These are phyloP conservation scores for Ogataea hybrid DNA, from an alignment of 1,139 yeast species.

Conservation along the genomic window DNA sequence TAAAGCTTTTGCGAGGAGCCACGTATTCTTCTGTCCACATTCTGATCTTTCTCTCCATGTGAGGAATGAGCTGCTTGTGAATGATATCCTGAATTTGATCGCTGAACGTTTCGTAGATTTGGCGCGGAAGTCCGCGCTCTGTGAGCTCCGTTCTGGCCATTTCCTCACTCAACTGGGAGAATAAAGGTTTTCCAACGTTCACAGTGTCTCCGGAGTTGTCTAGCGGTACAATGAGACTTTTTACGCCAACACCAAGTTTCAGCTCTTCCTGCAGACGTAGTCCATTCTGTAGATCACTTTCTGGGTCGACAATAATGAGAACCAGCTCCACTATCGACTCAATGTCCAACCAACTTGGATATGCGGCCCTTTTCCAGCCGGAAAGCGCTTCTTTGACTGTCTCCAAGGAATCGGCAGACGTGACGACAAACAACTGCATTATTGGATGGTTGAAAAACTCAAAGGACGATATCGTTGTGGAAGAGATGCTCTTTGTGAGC, in stretches of 20 bases:
- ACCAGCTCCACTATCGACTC: conserved; percentile 52
- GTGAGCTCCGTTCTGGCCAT: conserved; percentile 29
- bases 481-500: conserved; percentile 59
- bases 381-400: conserved; percentile 35
- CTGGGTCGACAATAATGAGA: conserved; percentile 40
- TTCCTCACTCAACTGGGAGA: conserved; percentile 53
- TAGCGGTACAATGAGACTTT: conserved; percentile 24
- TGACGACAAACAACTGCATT: conserved; percentile 68
- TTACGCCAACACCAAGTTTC: conserved; percentile 20
- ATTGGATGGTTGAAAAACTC: conserved; percentile 92
- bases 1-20: conserved; percentile 66
- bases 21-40: conserved; percentile 74
- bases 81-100: conserved; percentile 52
- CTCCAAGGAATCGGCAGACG: conserved; percentile 50
- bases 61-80: conserved; percentile 62
- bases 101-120: conserved; percentile 42
- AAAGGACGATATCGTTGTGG: conserved; percentile 65
- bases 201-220: conserved; percentile 14
- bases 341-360: conserved; percentile 59
- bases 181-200: conserved; percentile 36
- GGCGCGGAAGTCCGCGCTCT: conserved; percentile 30
- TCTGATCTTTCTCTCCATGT: conserved; percentile 71
- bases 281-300: conserved; percentile 32
- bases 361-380: conserved; percentile 41
- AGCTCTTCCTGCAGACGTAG: conserved; percentile 36